Conservation (phyloP, 2,329 filamentous ascomycete genomes). For the Trichoderma hamatum region DNA sequence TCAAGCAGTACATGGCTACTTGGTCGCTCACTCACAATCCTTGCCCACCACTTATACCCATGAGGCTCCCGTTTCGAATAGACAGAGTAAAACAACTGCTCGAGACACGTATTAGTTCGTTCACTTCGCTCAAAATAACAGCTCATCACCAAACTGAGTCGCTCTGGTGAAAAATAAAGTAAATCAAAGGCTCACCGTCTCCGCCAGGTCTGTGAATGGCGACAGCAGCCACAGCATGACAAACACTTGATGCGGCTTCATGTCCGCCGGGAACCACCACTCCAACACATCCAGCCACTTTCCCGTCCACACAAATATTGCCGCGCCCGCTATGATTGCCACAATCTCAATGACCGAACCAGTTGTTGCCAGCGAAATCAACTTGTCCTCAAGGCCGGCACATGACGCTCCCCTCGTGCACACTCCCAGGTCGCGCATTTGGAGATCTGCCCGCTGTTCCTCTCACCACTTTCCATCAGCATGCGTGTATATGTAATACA, state of each 20-base stretch:
- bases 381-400: neutral
- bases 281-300: constrained; percentile 25
- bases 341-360: neutral
- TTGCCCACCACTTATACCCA: neutral
- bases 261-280: constrained; percentile 31
- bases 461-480: neutral
- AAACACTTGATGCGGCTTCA: constrained; percentile 26
- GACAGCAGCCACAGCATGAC: constrained; percentile 31
- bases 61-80: neutral
- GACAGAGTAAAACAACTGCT: neutral
- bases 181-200: constrained; percentile 29
- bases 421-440: neutral
- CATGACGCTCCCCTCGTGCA: neutral
- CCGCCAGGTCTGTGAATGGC: constrained; percentile 33
- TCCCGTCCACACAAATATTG: constrained; percentile 23
- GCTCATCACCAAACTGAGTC: too few species aligned
- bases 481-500: neutral
- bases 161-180: neutral
- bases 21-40: neutral
- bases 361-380: neutral
- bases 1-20: neutral
- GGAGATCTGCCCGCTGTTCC: neutral
- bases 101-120: neutral
- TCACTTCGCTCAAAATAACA: neutral
- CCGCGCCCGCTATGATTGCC: neutral